Evolutionary conservation across 1,139 yeast species (phyloP).

Genomic region (Geotrichum carabidarum): DNA sequence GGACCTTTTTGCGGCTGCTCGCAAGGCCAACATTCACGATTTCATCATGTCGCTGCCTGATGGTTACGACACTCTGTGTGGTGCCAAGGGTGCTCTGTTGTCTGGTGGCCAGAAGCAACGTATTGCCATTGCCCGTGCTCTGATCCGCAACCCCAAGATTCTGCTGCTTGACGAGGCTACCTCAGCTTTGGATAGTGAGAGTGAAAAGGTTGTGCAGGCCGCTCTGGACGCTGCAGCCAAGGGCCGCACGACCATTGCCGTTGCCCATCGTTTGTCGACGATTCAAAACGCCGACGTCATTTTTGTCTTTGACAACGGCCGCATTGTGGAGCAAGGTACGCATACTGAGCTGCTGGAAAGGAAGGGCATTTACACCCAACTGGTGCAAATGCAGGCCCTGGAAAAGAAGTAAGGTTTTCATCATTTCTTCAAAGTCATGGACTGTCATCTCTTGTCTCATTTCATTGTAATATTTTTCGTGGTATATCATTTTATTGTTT

Average conservation of each 20-base stretch:
- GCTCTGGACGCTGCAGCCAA: constrained; percentile 57
- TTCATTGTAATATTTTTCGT: not conserved
- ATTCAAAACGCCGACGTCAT: constrained; percentile 89
- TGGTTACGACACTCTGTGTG: constrained; percentile 75
- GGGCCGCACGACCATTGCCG: constrained; percentile 79
- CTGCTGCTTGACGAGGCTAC: constrained; percentile 74
- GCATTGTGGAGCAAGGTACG: constrained; percentile 66
- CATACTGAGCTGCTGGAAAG: constrained; percentile 39
- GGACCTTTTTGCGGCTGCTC: constrained; percentile 59
- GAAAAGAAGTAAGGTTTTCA: constrained; percentile 3
- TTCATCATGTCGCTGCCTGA: constrained; percentile 75
- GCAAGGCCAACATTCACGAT: constrained; percentile 73
- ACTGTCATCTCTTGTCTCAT: not conserved
- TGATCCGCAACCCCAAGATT: constrained; percentile 63
- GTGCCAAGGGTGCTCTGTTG: constrained; percentile 72
- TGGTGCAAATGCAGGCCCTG: constrained; percentile 37
- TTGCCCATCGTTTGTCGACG: constrained; percentile 86
- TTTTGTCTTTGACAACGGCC: constrained; percentile 70
- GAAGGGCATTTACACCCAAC: constrained; percentile 40
- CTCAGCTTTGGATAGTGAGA: constrained; percentile 71
- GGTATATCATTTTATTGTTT: not conserved
- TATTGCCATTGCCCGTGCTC: constrained; percentile 70
- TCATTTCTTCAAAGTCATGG: not conserved
- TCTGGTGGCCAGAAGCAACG: constrained; percentile 88
- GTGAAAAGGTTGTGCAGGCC: constrained; percentile 72